A percentile compares a stretch with the other conserved stretches of the same genome.
phyloP scores from a whole-genome alignment of 2,329 filamentous ascomycete species.

The Cladosporium velox region DNA sequence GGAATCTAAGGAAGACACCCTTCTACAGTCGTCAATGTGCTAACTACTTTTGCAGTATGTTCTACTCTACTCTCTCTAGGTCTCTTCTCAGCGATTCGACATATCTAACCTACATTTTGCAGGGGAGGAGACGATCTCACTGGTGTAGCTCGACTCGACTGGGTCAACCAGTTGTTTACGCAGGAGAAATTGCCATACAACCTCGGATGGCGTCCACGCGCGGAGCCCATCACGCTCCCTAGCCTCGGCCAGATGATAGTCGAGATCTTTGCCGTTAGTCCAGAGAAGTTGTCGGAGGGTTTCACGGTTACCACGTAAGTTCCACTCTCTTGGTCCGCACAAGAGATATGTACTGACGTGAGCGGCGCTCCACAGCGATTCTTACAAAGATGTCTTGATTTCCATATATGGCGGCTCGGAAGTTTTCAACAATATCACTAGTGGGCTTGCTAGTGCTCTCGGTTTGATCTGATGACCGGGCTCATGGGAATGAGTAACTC shows the following conservation, averaged over 20 bases:
- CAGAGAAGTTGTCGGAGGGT: constrained; percentile 29
- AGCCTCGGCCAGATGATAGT: constrained; percentile 32
- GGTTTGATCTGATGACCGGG: constrained; percentile 23
- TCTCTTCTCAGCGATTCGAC: too few relatives aligned
- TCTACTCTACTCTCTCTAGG: neutral
- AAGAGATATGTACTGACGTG: neutral
- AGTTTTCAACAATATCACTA: constrained; percentile 32
- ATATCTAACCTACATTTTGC: too few relatives aligned
- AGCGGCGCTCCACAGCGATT: constrained; percentile 22
- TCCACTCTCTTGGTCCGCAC: neutral
- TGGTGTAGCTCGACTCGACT: constrained; percentile 39
- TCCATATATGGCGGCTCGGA: constrained; percentile 30
- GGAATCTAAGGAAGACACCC: neutral
- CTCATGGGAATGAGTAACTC: neutral
- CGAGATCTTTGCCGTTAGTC: constrained; percentile 29
- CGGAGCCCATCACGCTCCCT: constrained; percentile 30
- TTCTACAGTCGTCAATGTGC: neutral
- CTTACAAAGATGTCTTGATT: constrained; percentile 33
- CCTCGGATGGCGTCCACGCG: constrained; percentile 39
- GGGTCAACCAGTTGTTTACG: constrained; percentile 40
- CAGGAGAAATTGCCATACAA: constrained; percentile 41
- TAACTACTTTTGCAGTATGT: neutral
- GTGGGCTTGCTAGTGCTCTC: constrained; percentile 28
- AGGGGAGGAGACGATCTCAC: constrained; percentile 33
- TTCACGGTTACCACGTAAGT: constrained; percentile 22